Evolutionary conservation across 1,284 basidiomycete genomes (phyloP).

Genomic region (Anthracocystis setariae): DNA sequence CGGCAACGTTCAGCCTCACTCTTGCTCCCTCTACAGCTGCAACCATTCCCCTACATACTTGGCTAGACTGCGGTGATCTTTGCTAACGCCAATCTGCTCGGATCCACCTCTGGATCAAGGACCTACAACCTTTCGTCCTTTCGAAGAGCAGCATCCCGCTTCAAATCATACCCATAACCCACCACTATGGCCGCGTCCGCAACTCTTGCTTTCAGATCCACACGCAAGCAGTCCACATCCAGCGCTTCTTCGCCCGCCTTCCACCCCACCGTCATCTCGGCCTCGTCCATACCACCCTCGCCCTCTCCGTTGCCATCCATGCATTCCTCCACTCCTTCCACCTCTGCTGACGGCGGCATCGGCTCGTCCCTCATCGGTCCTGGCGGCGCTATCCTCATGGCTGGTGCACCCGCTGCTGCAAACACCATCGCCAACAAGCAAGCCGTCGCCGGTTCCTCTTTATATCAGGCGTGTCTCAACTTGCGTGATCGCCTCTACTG

Average conservation of each 20-base stretch:
- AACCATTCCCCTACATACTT: neutral
- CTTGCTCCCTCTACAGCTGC: no score
- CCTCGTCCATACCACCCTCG: constrained; percentile 33
- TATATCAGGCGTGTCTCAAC: constrained; percentile 69
- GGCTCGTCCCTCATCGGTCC: constrained; percentile 53
- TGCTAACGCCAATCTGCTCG: neutral
- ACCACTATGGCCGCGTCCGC: constrained; percentile 42
- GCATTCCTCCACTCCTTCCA: constrained; percentile 26
- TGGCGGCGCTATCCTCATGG: constrained; percentile 50
- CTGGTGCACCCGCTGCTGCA: constrained; percentile 58
- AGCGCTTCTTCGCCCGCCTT: constrained; percentile 32
- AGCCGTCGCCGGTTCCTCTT: constrained; percentile 60
- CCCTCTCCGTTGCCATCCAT: constrained; percentile 33
- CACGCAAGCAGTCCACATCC: constrained; percentile 46
- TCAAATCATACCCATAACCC: neutral
- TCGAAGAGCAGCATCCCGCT: neutral
- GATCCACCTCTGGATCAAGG: constrained; percentile 5
- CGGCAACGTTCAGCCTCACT: no score
- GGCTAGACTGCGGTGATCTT: neutral
- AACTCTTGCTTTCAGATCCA: constrained; percentile 42
- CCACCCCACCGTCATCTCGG: constrained; percentile 31
- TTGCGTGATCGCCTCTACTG: constrained; percentile 68
- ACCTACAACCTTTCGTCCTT: constrained; percentile 5
- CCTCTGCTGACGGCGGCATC: constrained; percentile 56
- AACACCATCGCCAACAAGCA: constrained; percentile 63